Conservation (phyloP, 2,329 filamentous ascomycete species). For the Calonectria crousiana region DNA sequence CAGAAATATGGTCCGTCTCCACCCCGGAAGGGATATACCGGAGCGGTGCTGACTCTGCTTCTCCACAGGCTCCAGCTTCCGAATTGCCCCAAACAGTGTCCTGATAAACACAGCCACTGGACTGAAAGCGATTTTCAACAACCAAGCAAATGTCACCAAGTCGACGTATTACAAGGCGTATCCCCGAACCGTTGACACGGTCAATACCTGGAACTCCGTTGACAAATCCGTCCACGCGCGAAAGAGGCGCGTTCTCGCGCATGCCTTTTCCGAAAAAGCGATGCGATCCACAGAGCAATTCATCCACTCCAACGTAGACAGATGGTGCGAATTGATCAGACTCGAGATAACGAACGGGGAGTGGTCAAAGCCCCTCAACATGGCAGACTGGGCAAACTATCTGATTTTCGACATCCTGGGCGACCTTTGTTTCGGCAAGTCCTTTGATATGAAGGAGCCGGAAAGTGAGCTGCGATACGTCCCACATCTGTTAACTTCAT, state of each 20-base stretch:
- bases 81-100: conserved; percentile 34
- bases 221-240: conserved; percentile 35
- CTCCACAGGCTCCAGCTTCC: conserved; percentile 30
- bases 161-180: conserved; percentile 37
- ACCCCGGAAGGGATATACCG: too few species aligned
- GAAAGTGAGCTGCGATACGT: conserved; percentile 30
- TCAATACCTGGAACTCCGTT: conserved; percentile 35
- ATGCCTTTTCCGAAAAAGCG: conserved; percentile 36
- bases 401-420: conserved; percentile 39
- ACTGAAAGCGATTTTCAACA: conserved; percentile 33
- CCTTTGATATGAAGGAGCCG: conserved; percentile 36
- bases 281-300: conserved; percentile 28
- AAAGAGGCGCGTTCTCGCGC: conserved; percentile 33
- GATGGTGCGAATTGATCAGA: conserved; percentile 30
- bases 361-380: conserved; percentile 27
- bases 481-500: conserved; percentile 29
- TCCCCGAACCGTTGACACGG: conserved; percentile 26
- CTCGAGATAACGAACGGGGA: conserved; percentile 21
- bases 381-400: conserved; percentile 35
- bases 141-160: conserved; percentile 38
- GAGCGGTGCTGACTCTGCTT: not conserved
- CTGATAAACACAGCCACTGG: conserved; percentile 36
- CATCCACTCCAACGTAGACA: conserved; percentile 29
- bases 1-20: conserved; percentile 31
- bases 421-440: conserved; percentile 37